Conservation (phyloP, 495 filamentous ascomycete species). For the Aspergillus bertholletiae region DNA sequence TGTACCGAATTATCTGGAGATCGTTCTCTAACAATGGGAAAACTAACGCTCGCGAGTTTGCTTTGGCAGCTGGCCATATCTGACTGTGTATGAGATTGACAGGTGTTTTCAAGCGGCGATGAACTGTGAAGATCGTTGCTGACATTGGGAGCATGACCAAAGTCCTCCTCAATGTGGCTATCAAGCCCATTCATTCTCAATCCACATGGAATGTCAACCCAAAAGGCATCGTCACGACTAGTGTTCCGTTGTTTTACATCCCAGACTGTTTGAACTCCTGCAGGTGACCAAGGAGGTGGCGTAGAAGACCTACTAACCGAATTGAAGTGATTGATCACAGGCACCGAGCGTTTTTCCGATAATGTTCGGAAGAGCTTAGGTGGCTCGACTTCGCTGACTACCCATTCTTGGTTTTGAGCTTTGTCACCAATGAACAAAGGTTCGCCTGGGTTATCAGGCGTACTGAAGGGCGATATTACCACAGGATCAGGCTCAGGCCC, state of each 20-base stretch:
- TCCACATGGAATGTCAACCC: not conserved
- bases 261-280: not conserved
- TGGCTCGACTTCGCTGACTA: constrained; percentile 1
- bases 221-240: not conserved
- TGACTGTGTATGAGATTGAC: constrained; percentile 1
- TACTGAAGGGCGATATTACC: not conserved
- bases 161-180: not conserved
- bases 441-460: not conserved
- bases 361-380: not conserved
- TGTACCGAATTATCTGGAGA: not conserved
- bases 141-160: constrained; percentile 2
- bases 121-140: constrained; percentile 1
- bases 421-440: not conserved
- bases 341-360: constrained; percentile 1
- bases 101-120: not conserved
- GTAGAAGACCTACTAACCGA: not conserved
- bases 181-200: not conserved
- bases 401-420: constrained; percentile 6
- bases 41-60: not conserved
- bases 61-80: not conserved
- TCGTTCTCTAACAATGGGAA: not conserved
- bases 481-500: constrained; percentile 1
- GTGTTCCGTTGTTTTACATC: not conserved
- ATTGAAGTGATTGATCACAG: not conserved
- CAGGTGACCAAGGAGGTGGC: constrained; percentile 7